phyloP scores from a whole-genome alignment of 176 grass and related monocot genomes.

The Bonia amplexicaulis region DNA sequence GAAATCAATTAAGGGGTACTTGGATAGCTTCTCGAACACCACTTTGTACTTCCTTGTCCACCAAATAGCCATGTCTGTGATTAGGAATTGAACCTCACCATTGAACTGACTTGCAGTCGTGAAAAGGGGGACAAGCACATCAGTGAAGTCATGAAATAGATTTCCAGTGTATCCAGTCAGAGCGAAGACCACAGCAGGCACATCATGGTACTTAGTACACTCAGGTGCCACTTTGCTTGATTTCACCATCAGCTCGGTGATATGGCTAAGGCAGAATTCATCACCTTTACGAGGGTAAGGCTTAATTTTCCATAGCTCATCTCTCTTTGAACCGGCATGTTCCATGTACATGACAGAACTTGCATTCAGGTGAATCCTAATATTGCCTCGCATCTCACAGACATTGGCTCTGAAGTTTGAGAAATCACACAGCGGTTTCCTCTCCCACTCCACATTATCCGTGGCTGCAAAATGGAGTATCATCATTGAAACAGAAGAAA shows the following conservation, averaged over 20 bases:
- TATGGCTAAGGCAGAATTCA: conserved; percentile 50
- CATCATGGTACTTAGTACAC: conserved; percentile 61
- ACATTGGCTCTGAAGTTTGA: conserved; percentile 77
- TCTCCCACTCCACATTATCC: not conserved
- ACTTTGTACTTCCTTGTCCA: conserved; percentile 73
- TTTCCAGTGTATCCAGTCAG: conserved; percentile 90
- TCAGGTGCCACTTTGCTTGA: conserved; percentile 48
- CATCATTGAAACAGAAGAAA: not conserved
- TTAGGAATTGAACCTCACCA: conserved; percentile 82
- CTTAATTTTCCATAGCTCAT: conserved; percentile 64
- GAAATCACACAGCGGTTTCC: conserved; percentile 64
- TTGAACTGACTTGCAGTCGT: conserved; percentile 77
- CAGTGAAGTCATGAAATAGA: conserved; percentile 89
- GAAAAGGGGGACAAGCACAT: conserved; percentile 88
- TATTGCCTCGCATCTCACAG: conserved; percentile 79
- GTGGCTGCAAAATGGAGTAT: conserved; percentile 10
- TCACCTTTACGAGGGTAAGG: conserved; percentile 90
- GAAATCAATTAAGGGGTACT: conserved; percentile 70
- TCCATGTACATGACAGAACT: conserved; percentile 71
- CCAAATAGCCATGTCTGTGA: conserved; percentile 64
- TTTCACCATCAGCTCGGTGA: conserved; percentile 60
- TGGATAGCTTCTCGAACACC: conserved; percentile 61
- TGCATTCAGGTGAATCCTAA: conserved; percentile 56
- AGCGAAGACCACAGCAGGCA: conserved; percentile 64
- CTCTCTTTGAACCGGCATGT: conserved; percentile 30